Base-by-base conservation (phyloP, 768 basidiomycete genomes). In the Pleurotus sapidus region DNA sequence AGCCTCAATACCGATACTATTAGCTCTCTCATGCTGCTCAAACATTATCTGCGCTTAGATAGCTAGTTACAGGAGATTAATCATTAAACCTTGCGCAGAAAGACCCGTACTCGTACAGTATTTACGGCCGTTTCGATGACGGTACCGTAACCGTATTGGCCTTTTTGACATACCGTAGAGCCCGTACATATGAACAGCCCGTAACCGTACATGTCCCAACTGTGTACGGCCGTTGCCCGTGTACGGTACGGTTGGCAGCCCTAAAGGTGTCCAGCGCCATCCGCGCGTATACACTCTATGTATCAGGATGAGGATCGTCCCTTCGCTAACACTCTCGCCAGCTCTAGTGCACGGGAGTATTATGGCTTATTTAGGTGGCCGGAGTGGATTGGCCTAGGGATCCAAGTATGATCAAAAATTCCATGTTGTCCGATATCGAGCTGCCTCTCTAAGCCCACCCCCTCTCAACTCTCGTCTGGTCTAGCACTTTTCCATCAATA, bases 1-100 rank as follows among this genome's bases (percentile, higher is more conserved):
- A 70, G 71, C 38, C 61, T 73, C 5, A 55, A 65, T 17, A 63
- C 70, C 12, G 58, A 67, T 1, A 72, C 67, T 3, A 72, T 72
- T 45, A 51, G 66, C 0, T 47, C 58, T 1, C 60, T 72, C 1
- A 72, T 72, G 70, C 24, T 71, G 9, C 56, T 68, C 12, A 72
- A 72, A 53, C 53, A 63, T n/a, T 18, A 38, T 24, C 17, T 53
- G 11, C 50, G 50, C 40, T 42, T 42, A 18, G 18, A 42, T 42
- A 18, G 18, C 40, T 15, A 42, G 15, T 15, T 18, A 18, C 40
- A 42, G 40, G 40, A 15, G 18, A 18, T 42, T 15, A 15, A 42
- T 15, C 40, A 42, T 42, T 15, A 15, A 42, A 18, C 40, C 14
- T 42, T 42, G 40, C 40, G 18, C 18, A 42, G 40, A 42, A 14